Evolutionary conservation across 805 yeast species (phyloP).

Genomic region (Komagataella ulmi): DNA sequence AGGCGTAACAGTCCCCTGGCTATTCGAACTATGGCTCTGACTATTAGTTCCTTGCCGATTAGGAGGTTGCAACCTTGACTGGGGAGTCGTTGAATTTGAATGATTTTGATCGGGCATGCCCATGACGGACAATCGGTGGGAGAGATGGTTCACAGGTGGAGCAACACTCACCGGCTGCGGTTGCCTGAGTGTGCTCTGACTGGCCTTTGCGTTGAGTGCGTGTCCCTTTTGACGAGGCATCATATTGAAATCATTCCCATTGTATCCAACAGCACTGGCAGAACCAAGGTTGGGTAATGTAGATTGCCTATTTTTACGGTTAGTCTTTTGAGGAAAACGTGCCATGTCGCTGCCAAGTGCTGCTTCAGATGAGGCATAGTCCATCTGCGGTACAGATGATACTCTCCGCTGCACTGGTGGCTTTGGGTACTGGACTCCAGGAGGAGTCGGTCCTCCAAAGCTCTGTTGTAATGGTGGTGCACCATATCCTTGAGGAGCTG

Average conservation of each 20-base stretch:
- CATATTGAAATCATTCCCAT: conserved; percentile 3
- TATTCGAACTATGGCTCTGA: conserved; percentile 8
- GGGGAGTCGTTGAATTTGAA: background rate
- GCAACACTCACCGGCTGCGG: background rate
- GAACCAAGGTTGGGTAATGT: conserved; percentile 15
- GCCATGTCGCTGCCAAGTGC: conserved; percentile 4
- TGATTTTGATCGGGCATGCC: background rate
- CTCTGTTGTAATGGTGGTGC: conserved; percentile 12
- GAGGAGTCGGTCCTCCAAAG: conserved; percentile 11
- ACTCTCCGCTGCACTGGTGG: conserved; percentile 6
- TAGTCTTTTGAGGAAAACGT: conserved; percentile 23
- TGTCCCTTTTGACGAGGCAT: background rate
- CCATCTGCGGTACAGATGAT: conserved; percentile 6
- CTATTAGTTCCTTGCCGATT: conserved; percentile 8
- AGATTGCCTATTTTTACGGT: conserved; percentile 31
- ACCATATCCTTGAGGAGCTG: background rate
- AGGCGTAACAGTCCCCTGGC: conserved; percentile 2
- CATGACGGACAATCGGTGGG: background rate
- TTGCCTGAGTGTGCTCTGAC: background rate
- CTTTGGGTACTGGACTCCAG: conserved; percentile 7
- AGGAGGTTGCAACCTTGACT: background rate
- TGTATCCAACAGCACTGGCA: conserved; percentile 4
- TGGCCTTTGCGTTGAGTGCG: background rate
- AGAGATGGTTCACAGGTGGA: background rate
- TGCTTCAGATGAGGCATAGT: conserved; percentile 6